These are phyloP conservation scores for Termitomyces sp. DNA, from an alignment of 768 basidiomycete genomes.

Conservation along the genomic window DNA sequence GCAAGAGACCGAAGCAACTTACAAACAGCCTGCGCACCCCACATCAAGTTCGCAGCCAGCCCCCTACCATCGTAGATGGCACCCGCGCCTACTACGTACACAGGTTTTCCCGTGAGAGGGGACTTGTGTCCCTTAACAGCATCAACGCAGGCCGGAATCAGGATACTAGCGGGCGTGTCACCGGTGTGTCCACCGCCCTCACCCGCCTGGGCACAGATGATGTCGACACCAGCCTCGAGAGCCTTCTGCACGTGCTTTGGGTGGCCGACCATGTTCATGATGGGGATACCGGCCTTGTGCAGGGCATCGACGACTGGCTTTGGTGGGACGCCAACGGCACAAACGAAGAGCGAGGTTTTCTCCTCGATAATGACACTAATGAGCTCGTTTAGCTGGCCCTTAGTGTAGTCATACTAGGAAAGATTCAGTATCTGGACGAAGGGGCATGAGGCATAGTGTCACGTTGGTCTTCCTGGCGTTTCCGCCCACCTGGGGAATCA, in stretches of 20 bases:
- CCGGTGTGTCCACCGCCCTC: conserved; percentile 93
- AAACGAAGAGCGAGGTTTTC: conserved; percentile 85
- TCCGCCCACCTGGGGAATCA: conserved; percentile 85
- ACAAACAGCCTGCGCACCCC: conserved; percentile 88
- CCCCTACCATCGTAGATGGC: conserved; percentile 89
- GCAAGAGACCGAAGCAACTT: conserved; percentile 30
- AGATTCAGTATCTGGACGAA: neutral
- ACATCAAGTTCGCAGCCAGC: conserved; percentile 82
- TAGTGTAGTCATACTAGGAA: conserved; percentile 79
- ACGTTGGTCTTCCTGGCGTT: conserved; percentile 91
- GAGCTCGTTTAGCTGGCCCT: conserved; percentile 78
- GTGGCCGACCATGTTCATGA: conserved; percentile 98
- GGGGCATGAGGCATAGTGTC: conserved; percentile 14
- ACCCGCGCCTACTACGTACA: conserved; percentile 89
- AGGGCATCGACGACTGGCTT: conserved; percentile 74
- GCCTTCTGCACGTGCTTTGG: conserved; percentile 86
- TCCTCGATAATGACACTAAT: conserved; percentile 93
- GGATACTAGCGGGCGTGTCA: conserved; percentile 75
- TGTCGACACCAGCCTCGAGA: conserved; percentile 79
- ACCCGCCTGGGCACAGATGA: conserved; percentile 93
- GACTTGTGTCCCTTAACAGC: conserved; percentile 73
- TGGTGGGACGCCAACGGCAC: conserved; percentile 86
- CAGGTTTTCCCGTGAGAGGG: conserved; percentile 76
- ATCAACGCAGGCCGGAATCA: conserved; percentile 91
- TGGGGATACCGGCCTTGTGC: conserved; percentile 79